Evolutionary conservation across 2,329 filamentous ascomycete species (phyloP).

Genomic region (Phyllosticta citribraziliensis): DNA sequence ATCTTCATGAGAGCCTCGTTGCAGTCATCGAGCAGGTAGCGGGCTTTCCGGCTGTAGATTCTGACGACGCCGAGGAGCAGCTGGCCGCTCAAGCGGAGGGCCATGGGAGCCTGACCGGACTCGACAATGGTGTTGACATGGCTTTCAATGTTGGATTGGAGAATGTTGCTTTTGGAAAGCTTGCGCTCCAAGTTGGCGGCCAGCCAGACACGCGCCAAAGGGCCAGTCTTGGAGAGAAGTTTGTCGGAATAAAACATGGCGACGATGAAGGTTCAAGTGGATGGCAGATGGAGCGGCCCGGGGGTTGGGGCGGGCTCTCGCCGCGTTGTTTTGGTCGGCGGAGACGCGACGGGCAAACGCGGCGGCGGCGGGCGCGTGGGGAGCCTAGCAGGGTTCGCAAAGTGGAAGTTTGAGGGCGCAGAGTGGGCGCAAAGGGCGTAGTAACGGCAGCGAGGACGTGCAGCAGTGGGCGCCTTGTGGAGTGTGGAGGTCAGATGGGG

Average conservation of each 20-base stretch:
- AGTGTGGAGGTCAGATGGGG: conserved; percentile 1
- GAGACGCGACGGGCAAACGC: conserved; percentile 7
- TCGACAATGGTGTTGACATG: conserved; percentile 94
- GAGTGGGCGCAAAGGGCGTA: background rate
- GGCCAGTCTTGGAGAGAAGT: conserved; percentile 90
- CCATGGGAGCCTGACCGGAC: conserved; percentile 87
- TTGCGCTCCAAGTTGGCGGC: conserved; percentile 98
- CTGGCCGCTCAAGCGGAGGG: conserved; percentile 85
- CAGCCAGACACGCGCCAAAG: conserved; percentile 93
- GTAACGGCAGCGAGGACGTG: background rate
- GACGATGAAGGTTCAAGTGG: background rate
- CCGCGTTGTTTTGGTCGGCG: conserved; percentile 7
- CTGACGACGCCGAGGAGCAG: conserved; percentile 89
- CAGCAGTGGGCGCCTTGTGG: background rate
- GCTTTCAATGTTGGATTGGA: conserved; percentile 89
- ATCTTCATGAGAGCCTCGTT: conserved; percentile 97
- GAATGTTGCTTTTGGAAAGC: conserved; percentile 89
- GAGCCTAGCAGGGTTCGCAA: conserved; percentile 2
- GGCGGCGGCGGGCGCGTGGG: conserved; percentile 8
- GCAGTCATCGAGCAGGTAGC: conserved; percentile 92
- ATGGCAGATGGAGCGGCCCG: background rate
- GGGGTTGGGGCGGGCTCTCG: conserved; percentile 2
- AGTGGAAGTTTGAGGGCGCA: background rate
- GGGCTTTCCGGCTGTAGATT: conserved; percentile 95
- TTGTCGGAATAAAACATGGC: conserved; percentile 97